These are phyloP conservation scores for Dendrobium catenatum DNA, from an alignment of 106 monocot species.

Conservation along the genomic window DNA sequence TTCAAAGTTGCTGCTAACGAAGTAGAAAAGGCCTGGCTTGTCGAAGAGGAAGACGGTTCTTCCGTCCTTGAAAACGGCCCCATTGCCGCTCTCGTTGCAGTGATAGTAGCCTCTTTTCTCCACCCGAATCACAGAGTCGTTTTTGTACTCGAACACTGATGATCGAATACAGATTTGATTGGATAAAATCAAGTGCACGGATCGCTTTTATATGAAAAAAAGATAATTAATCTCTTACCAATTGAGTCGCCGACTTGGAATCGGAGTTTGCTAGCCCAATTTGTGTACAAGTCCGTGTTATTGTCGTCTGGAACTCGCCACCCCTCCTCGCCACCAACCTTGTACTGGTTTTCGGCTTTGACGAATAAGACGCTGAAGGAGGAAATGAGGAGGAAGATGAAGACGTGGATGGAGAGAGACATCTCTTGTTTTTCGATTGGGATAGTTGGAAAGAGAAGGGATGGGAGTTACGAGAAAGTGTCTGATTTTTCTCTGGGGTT, in stretches of 20 bases:
- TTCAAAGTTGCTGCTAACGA: conserved; percentile 23
- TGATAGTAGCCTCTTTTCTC: conserved; percentile 43
- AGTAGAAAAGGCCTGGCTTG: conserved; percentile 33
- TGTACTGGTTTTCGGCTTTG: conserved; percentile 9
- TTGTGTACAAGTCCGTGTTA: conserved; percentile 14
- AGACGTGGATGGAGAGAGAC: background rate
- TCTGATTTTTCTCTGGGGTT: too few species aligned
- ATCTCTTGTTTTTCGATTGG: too few species aligned
- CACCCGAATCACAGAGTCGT: conserved; percentile 38
- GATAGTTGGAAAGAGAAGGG: too few species aligned
- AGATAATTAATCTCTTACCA: conserved; percentile 1
- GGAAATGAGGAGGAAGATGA: background rate
- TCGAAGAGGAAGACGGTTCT: conserved; percentile 28
- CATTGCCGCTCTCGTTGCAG: conserved; percentile 35
- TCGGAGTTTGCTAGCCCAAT: conserved; percentile 30
- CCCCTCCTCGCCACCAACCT: conserved; percentile 26
- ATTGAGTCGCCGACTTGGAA: conserved; percentile 34
- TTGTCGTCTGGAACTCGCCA: conserved; percentile 24
- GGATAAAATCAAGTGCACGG: too few species aligned
- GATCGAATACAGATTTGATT: too few species aligned
- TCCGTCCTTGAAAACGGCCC: conserved; percentile 13
- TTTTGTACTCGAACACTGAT: conserved; percentile 38
- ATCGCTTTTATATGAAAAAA: too few species aligned
- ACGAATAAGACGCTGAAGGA: background rate
- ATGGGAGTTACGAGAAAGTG: background rate